Percentiles rank a stretch among this genome's conserved stretches.
phyloP scores from a whole-genome alignment of 257 asterid species.

The Nyctanthes arbortristis region DNA sequence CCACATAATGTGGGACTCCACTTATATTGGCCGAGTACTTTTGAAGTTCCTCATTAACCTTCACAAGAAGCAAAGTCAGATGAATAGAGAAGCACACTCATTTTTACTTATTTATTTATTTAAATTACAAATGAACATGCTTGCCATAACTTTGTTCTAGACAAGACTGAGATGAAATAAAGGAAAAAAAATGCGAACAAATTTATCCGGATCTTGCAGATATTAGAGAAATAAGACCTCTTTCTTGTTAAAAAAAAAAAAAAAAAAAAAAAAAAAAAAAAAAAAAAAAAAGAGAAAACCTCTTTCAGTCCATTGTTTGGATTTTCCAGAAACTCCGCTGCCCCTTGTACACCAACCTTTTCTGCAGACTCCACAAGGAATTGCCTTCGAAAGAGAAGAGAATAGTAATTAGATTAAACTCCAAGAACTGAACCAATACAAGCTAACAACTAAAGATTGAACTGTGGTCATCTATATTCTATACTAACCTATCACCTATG shows the following conservation, averaged over 20 bases:
- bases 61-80: constrained; percentile 1
- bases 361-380: constrained; percentile 72
- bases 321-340: constrained; percentile 82
- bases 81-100: no score
- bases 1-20: constrained; percentile 79
- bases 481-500: constrained; percentile 75
- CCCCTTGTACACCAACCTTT: constrained; percentile 89
- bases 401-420: not conserved
- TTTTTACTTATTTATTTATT: no score
- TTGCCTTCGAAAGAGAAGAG: constrained; percentile 45
- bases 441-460: not conserved
- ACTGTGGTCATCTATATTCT: not conserved
- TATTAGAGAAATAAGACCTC: no score
- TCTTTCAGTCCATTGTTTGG: constrained; percentile 81
- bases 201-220: not conserved
- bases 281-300: constrained; percentile 55
- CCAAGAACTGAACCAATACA: not conserved
- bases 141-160: not conserved
- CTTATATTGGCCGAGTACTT: constrained; percentile 45
- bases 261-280: not conserved
- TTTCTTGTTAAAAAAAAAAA: constrained; percentile 3
- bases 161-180: not conserved
- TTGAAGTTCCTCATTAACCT: constrained; percentile 67
- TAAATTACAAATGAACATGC: no score
- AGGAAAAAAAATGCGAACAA: not conserved